Percentiles rank a stretch among this genome's conserved stretches.
Conservation (phyloP, 805 yeast genomes). For the Starmerella cellae region DNA sequence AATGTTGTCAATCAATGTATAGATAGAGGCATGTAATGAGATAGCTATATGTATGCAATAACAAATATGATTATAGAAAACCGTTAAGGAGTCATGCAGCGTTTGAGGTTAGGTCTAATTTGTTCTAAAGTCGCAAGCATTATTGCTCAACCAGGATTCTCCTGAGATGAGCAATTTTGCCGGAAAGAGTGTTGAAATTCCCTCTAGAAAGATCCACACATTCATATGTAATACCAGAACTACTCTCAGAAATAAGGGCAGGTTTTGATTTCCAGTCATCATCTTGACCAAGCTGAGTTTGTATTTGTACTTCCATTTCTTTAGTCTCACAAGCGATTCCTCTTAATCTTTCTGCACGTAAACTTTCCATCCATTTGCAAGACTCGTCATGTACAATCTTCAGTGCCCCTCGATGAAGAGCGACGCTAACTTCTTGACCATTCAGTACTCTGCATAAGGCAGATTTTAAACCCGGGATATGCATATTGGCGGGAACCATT, state of each 20-base stretch:
- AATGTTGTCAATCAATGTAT: too few relatives aligned
- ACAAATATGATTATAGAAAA: too few relatives aligned
- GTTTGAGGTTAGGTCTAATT: background rate
- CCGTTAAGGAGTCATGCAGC: too few relatives aligned
- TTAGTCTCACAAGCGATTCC: conserved; percentile 23
- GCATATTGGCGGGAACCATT: conserved; percentile 47
- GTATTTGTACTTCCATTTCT: background rate
- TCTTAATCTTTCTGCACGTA: conserved; percentile 24
- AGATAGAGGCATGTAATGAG: too few relatives aligned
- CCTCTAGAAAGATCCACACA: background rate
- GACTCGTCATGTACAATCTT: conserved; percentile 44
- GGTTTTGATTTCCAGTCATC: background rate
- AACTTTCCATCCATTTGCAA: conserved; percentile 26
- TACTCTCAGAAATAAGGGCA: background rate
- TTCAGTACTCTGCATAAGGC: conserved; percentile 49
- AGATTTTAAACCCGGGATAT: conserved; percentile 50
- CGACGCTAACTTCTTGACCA: conserved; percentile 41
- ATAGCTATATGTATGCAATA: too few relatives aligned
- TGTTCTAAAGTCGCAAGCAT: background rate
- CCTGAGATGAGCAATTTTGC: conserved; percentile 13
- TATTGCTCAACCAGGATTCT: background rate
- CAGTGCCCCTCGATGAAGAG: conserved; percentile 43
- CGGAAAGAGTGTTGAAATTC: conserved; percentile 1
- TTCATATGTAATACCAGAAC: background rate
- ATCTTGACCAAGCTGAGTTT: background rate